Evolutionary conservation across 306 rosid species (phyloP).

Genomic region (Pyrus pyrifolia): DNA sequence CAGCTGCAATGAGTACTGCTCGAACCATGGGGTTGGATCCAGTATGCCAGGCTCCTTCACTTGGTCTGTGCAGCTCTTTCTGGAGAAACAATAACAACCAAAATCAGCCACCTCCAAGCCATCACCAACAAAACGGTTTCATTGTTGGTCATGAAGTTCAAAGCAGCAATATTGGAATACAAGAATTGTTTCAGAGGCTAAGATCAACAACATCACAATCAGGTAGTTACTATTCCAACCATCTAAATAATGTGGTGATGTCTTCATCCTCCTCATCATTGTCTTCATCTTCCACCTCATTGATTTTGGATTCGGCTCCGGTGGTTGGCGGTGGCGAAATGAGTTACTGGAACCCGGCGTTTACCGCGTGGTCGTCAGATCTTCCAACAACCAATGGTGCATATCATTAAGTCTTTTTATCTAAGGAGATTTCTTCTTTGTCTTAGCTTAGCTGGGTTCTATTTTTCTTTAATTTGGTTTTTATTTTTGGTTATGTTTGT

Average conservation of each 20-base stretch:
- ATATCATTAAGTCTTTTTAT: conserved; percentile 30
- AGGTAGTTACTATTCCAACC: conserved; percentile 22
- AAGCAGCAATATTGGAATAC: conserved; percentile 46
- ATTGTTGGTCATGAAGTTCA: conserved; percentile 37
- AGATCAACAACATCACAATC: conserved; percentile 30
- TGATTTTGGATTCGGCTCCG: conserved; percentile 58
- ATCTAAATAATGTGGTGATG: conserved; percentile 35
- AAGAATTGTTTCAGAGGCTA: conserved; percentile 74
- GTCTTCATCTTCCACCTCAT: conserved; percentile 30
- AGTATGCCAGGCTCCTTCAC: conserved; percentile 41
- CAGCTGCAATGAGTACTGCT: conserved; percentile 11
- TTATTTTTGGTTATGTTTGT: conserved; percentile 8
- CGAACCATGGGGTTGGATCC: conserved; percentile 50
- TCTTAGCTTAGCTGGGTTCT: conserved; percentile 2
- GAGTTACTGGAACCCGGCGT: conserved; percentile 80
- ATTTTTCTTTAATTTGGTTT: background rate
- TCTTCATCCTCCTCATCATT: conserved; percentile 35
- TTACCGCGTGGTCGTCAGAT: conserved; percentile 71
- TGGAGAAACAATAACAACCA: conserved; percentile 46
- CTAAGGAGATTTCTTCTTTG: background rate
- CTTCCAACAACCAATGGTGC: conserved; percentile 78
- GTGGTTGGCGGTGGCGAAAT: conserved; percentile 47
- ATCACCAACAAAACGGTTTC: conserved; percentile 27
- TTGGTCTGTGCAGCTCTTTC: conserved; percentile 50
- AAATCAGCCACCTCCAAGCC: conserved; percentile 25